Evolutionary conservation across 1,284 basidiomycete genomes (phyloP), one percentile per base, ranked within the genome.

Genomic region (Pseudozyma hubeiensis): DNA sequence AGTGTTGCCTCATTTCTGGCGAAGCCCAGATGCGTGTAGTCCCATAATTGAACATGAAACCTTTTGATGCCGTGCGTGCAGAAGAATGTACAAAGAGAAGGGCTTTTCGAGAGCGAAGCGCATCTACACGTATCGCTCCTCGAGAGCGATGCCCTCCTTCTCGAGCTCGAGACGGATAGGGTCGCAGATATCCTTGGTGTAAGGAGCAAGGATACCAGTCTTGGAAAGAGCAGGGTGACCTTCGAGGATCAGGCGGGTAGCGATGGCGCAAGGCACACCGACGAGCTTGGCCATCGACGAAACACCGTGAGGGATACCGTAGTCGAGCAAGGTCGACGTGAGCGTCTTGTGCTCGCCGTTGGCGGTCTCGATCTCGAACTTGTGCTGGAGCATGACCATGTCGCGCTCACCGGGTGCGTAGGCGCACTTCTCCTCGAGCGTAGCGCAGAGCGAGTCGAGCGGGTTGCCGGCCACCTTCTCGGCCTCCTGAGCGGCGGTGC

Each of bases 371-470:
- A 74, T 63, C 46, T 75, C 50, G 53, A 80, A 78, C 48, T 95
- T 96, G 89, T 99, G 96, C 87, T 98, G 95, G 55, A 99, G 90
- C 90, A 97, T 93, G 77, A 99, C 93, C 76, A 98, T 90, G 86
- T 99, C 96, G 19, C 94, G 91, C 87, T 98, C 95, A 70, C 93
- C 93, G 49, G 88, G 87, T 71, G 90, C 91, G 87, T 97, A 98
- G 85, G 90, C 89, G 91, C 97, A 97, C 85, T 97, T 89, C 74
- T 88, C 89, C 88, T 99, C 95, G 53, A 99, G 89, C 34, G 89
- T 91, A 3, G 90, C 93, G 84, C 95, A 97, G 73, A 99, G 91
- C 19, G 97, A 95, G 87, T 97, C 94, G 76, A 99, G 90, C 74
- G 96, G 88, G 86, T 93, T 96, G 60, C 89, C 90, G 87, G 85